Conservation (phyloP, 306 rosid species). For the Gastrolobium bilobum region DNA sequence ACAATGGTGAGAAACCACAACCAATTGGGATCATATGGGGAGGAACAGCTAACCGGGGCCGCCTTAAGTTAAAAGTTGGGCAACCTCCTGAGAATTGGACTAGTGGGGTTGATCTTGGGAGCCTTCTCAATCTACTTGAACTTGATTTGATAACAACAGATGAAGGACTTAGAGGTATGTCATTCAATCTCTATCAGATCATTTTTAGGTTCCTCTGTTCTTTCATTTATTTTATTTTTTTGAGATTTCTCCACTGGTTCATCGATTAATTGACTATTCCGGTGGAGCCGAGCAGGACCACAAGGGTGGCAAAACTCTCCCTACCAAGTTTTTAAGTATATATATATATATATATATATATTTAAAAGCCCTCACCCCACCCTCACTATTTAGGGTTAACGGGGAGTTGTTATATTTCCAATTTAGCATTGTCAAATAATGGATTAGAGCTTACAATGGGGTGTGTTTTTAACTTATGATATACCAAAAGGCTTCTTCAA, state of each 20-base stretch:
- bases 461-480: conserved; percentile 26
- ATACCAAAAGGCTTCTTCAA: conserved; percentile 28
- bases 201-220: not conserved
- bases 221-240: not conserved
- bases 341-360: no score
- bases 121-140: conserved; percentile 95
- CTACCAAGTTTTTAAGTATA: no score
- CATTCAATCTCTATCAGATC: conserved; percentile 31
- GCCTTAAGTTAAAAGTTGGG: conserved; percentile 93
- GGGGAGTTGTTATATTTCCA: no score
- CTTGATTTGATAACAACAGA: conserved; percentile 92
- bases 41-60: conserved; percentile 98
- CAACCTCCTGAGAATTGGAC: conserved; percentile 99
- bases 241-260: no score
- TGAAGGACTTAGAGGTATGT: conserved; percentile 90
- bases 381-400: no score
- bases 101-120: conserved; percentile 98
- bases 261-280: no score
- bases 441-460: conserved; percentile 23
- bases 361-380: no score
- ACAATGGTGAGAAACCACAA: conserved; percentile 77
- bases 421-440: conserved; percentile 15
- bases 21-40: conserved; percentile 99
- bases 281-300: no score
- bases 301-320: no score